Evolutionary conservation across 2,329 filamentous ascomycete genomes (phyloP), one percentile per base, ranked within the genome.

Genomic region (Emmonsia crescens): DNA sequence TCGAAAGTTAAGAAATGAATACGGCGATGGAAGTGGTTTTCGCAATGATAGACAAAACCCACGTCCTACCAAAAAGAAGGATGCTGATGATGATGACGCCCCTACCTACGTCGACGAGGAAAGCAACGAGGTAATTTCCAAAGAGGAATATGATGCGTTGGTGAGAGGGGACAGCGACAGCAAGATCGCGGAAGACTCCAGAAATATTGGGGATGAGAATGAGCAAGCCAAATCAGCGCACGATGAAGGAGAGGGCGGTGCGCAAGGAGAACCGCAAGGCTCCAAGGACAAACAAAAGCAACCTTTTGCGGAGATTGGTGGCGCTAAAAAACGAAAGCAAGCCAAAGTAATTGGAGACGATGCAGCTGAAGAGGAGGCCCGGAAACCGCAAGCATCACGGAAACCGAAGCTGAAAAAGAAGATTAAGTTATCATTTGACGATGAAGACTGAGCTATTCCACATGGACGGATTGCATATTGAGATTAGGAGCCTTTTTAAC

Each of bases 381-480:
- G n/a, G 59, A 66, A 36, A 64, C 70, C 46, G 66, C 65, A 60
- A 49, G 62, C 66, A 44, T 61, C 67, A 55, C 69, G 69, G 57
- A 77, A 76, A 64, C 64, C 71, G 9, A 76, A 75, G 63, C 67
- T 69, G 63, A 74, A 73, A 62, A 77, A 77, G 72, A 78, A 77
- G 66, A 75, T 78, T 64, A 78, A 78, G 65, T 70, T 78, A 16
- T 78, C 77, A 1, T 78, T 78, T 65, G 74, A 77, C 54, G 74
- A 78, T 31, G 72, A 71, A 52, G 38, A 31, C n/a, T 57, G 54
- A 57, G 55, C 6, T 42, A n/a, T 27, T 29, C 24, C 8, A 6
- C 14, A n/a, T 19, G 8, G 10, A 54, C 5, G 4, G 19, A 38
- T 38, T 54, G 29, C 6, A 51, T 12, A 6, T 12, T 46, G 19